A percentile compares a stretch with the other conserved stretches of the same genome.
Evolutionary conservation across 805 yeast genomes (phyloP).

Genomic region (Wickerhamomyces strasburgensis): DNA sequence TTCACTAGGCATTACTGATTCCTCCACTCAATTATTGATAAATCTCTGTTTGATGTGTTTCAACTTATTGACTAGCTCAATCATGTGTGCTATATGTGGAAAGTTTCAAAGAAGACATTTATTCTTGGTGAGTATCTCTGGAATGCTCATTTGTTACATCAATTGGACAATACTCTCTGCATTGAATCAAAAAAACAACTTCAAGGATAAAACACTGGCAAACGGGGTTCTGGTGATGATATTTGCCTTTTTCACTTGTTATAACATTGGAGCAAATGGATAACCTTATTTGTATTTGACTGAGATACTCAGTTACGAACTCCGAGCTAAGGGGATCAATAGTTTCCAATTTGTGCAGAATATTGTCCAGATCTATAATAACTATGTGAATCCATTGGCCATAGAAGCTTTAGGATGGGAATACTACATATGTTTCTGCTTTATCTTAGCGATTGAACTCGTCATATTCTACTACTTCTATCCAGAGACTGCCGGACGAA

Average conservation of each 20-base stretch:
- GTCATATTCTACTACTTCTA: conserved; percentile 27
- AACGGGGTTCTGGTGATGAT: conserved; percentile 46
- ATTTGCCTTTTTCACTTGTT: conserved; percentile 37
- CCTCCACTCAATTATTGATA: conserved; percentile 36
- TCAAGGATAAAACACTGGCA: conserved; percentile 33
- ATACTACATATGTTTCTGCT: conserved; percentile 32
- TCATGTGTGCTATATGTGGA: conserved; percentile 17
- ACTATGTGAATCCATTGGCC: conserved; percentile 34
- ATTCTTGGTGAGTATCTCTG: conserved; percentile 29
- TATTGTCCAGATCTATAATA: conserved; percentile 25
- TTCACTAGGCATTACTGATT: conserved; percentile 46
- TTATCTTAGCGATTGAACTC: conserved; percentile 26
- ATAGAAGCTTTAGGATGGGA: conserved; percentile 33
- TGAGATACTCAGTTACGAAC: conserved; percentile 32
- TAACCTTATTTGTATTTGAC: conserved; percentile 41
- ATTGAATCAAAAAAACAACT: conserved; percentile 34
- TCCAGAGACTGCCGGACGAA: conserved; percentile 34
- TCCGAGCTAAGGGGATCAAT: conserved; percentile 25
- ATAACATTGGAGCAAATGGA: conserved; percentile 40
- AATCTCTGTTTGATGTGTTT: conserved; percentile 43
- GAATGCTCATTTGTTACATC: conserved; percentile 31
- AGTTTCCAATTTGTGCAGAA: conserved; percentile 15
- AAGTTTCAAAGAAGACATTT: conserved; percentile 30
- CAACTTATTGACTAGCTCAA: conserved; percentile 20
- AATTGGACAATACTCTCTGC: conserved; percentile 43